A percentile compares a stretch with the other conserved stretches of the same genome.
These are phyloP conservation scores for Sungouiozyma ichnusensis DNA, from an alignment of 805 yeast genomes.

Conservation along the genomic window DNA sequence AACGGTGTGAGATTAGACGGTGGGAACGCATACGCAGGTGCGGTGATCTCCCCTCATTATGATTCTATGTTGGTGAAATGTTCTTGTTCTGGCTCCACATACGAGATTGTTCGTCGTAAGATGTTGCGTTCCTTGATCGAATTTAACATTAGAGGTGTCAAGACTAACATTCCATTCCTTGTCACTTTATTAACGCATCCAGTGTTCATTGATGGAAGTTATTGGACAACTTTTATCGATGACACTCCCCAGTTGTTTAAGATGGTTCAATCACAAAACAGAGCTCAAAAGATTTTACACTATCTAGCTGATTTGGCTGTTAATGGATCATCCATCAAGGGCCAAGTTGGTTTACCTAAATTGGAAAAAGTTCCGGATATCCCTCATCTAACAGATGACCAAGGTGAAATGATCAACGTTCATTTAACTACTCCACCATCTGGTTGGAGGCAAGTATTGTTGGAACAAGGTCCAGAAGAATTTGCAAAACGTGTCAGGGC, in stretches of 20 bases:
- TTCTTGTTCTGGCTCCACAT: slow-evolving; percentile 93
- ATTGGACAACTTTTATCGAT: slow-evolving; percentile 98
- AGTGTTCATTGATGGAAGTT: slow-evolving; percentile 72
- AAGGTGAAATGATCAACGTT: slow-evolving; percentile 55
- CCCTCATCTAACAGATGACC: slow-evolving; percentile 57
- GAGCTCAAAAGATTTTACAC: slow-evolving; percentile 87
- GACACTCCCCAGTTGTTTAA: slow-evolving; percentile 95
- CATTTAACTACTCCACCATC: slow-evolving; percentile 43
- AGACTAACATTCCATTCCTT: slow-evolving; percentile 94
- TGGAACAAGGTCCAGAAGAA: slow-evolving; percentile 77
- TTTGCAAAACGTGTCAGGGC: slow-evolving; percentile 83
- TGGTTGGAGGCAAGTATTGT: slow-evolving; percentile 88
- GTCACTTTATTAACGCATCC: slow-evolving; percentile 84
- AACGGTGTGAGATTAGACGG: slow-evolving; percentile 58
- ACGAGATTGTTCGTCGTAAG: slow-evolving; percentile 85
- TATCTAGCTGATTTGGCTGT: slow-evolving; percentile 91
- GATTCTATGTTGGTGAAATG: slow-evolving; percentile 97
- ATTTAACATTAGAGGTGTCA: slow-evolving; percentile 97
- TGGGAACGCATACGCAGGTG: slow-evolving; percentile 78
- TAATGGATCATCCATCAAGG: slow-evolving; percentile 91
- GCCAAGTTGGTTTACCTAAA: slow-evolving; percentile 90
- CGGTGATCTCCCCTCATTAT: slow-evolving; percentile 80
- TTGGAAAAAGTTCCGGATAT: slow-evolving; percentile 62
- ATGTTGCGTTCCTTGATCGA: slow-evolving; percentile 95
- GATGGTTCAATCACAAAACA: slow-evolving; percentile 88